phyloP scores from a whole-genome alignment of 768 basidiomycete species.

The Udeniomyces megalosporus region DNA sequence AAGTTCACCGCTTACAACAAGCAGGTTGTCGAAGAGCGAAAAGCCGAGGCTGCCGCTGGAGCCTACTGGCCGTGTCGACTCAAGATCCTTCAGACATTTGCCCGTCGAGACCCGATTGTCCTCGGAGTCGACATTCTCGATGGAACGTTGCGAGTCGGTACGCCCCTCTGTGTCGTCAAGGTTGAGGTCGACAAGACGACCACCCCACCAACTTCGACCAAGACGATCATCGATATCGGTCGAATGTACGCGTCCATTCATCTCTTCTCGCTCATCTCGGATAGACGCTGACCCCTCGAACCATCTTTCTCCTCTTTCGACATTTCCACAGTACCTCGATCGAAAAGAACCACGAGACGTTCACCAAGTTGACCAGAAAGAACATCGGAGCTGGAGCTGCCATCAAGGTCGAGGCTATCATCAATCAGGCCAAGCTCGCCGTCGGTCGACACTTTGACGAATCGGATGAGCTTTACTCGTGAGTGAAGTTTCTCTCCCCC shows the following conservation, averaged over 20 bases:
- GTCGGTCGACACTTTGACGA: slow-evolving; percentile 37
- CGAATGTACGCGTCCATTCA: slow-evolving; percentile 53
- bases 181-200: slow-evolving; percentile 43
- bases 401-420: slow-evolving; percentile 94
- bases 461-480: slow-evolving; percentile 77
- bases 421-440: slow-evolving; percentile 43
- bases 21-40: slow-evolving; percentile 82
- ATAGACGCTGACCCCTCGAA: slow-evolving; percentile 3
- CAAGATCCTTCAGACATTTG: slow-evolving; percentile 83
- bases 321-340: slow-evolving; percentile 55
- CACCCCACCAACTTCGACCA: slow-evolving; percentile 48
- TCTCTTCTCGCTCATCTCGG: not conserved
- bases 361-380: slow-evolving; percentile 14
- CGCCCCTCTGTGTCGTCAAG: slow-evolving; percentile 88
- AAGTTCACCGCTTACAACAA: slow-evolving; percentile 86
- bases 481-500: not conserved
- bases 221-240: slow-evolving; percentile 77
- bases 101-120: slow-evolving; percentile 93
- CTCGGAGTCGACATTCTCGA: slow-evolving; percentile 92
- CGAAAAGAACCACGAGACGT: slow-evolving; percentile 89
- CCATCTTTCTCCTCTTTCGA: not conserved
- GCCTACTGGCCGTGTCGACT: slow-evolving; percentile 95
- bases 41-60: slow-evolving; percentile 76
- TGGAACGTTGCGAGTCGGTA: slow-evolving; percentile 75
- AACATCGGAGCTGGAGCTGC: slow-evolving; percentile 46